A percentile compares a stretch with the other conserved stretches of the same genome.
These are phyloP conservation scores for Plasmodium yoelii DNA, from an alignment of 169 alveolate species.

Conservation along the genomic window DNA sequence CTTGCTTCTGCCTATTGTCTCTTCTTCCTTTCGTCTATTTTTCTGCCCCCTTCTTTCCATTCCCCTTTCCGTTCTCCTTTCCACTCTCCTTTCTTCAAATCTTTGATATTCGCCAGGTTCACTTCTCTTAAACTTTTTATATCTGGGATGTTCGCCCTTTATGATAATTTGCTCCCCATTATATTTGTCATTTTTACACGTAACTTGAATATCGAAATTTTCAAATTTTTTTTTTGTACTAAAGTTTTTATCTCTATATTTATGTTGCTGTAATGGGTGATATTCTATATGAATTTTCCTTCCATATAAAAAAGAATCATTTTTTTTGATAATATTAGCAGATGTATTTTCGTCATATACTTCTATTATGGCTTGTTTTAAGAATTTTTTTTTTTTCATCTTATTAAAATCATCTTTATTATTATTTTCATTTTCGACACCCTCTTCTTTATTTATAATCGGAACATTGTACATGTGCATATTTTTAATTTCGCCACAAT, in stretches of 20 bases:
- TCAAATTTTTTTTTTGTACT: slow-evolving; percentile 1
- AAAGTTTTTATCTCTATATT: neutral
- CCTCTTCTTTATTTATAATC: neutral
- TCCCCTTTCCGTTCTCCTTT: no score
- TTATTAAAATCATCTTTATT: neutral
- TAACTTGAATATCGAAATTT: slow-evolving; percentile 6
- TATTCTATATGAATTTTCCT: slow-evolving; percentile 56
- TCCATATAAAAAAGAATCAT: slow-evolving; percentile 67
- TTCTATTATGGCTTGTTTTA: slow-evolving; percentile 61
- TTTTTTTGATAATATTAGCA: slow-evolving; percentile 46
- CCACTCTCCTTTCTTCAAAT: no score
- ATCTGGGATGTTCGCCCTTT: neutral
- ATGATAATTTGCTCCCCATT: slow-evolving; percentile 16
- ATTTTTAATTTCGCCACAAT: slow-evolving; percentile 68
- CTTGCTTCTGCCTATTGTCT: neutral
- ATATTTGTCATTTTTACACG: slow-evolving; percentile 25
- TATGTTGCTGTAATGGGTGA: slow-evolving; percentile 6
- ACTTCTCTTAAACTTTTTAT: slow-evolving; percentile 1
- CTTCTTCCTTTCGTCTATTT: neutral
- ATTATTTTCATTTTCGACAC: neutral
- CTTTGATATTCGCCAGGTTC: neutral
- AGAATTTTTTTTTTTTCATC: slow-evolving; percentile 9
- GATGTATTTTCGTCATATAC: slow-evolving; percentile 51
- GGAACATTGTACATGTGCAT: slow-evolving; percentile 44
- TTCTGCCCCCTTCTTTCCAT: no score